A percentile compares a stretch with the other conserved stretches of the same genome.
These are phyloP conservation scores for Hypoxylon trugodes DNA, from an alignment of 495 filamentous ascomycete genomes.

Conservation along the genomic window DNA sequence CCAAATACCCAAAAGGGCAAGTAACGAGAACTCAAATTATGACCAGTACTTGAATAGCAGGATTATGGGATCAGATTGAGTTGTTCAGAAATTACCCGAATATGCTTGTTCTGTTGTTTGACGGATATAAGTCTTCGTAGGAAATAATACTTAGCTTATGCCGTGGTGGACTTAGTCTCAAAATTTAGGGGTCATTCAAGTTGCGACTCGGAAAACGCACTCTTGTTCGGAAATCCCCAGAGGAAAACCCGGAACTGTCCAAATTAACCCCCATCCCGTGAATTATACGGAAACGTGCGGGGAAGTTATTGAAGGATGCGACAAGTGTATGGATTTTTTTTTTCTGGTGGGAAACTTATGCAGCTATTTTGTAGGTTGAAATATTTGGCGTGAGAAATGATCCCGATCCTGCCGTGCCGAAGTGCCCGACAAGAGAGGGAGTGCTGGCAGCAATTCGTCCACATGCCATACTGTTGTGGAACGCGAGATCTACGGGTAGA, in stretches of 20 bases:
- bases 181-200: too few species aligned
- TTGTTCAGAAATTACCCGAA: too few species aligned
- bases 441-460: background rate
- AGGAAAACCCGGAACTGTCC: background rate
- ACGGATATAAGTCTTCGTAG: too few species aligned
- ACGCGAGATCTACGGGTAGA: background rate
- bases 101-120: too few species aligned
- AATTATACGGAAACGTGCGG: background rate
- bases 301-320: background rate
- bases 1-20: constrained; percentile 34
- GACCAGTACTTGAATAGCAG: too few species aligned
- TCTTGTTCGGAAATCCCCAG: constrained; percentile 17
- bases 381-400: background rate
- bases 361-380: background rate
- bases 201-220: too few species aligned
- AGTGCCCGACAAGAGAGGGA: constrained; percentile 2
- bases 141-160: too few species aligned
- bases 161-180: too few species aligned
- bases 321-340: too few species aligned
- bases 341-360: too few species aligned
- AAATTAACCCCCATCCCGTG: background rate
- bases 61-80: too few species aligned
- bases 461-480: constrained; percentile 2
- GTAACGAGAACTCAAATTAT: constrained; percentile 16
- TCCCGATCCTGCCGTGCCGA: background rate